Conservation (phyloP, 768 basidiomycete species). For the Mycena chlorophos region DNA sequence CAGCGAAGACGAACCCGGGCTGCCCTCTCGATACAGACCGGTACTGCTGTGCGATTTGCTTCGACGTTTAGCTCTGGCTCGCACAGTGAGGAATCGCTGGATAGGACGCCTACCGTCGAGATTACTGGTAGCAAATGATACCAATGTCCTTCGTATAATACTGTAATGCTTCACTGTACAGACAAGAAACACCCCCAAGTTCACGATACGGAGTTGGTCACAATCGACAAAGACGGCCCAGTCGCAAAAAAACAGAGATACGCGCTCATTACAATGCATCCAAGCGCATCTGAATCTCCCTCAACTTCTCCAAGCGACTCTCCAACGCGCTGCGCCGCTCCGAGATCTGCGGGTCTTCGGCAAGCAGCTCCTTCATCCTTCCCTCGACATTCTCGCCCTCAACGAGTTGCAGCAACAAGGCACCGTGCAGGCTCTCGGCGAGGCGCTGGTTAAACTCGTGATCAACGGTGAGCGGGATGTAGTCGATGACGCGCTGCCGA, state of each 20-base stretch:
- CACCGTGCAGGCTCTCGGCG: constrained; percentile 30
- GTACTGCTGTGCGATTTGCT: too few species aligned
- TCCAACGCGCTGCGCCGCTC: neutral
- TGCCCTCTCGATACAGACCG: too few species aligned
- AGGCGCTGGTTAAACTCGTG: constrained; percentile 39
- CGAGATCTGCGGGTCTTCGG: neutral
- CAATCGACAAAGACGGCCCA: too few species aligned
- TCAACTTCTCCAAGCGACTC: neutral
- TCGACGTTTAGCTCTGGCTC: too few species aligned
- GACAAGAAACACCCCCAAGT: too few species aligned
- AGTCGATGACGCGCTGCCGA: constrained; percentile 48
- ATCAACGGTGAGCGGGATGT: constrained; percentile 46
- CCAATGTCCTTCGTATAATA: too few species aligned
- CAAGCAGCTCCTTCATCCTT: neutral
- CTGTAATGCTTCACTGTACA: too few species aligned
- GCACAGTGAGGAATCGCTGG: too few species aligned
- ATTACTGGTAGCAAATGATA: too few species aligned
- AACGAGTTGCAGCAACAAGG: constrained; percentile 25
- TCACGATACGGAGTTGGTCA: too few species aligned
- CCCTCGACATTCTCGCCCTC: neutral
- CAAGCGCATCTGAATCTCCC: neutral
- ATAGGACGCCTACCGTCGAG: too few species aligned
- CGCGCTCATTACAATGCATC: neutral
- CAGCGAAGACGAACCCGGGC: neutral
- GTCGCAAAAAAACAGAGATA: too few species aligned